Percentiles rank a stretch among this genome's conserved stretches.
Evolutionary conservation across 2,329 filamentous ascomycete genomes (phyloP).

Genomic region (Diaporthe longicolla): DNA sequence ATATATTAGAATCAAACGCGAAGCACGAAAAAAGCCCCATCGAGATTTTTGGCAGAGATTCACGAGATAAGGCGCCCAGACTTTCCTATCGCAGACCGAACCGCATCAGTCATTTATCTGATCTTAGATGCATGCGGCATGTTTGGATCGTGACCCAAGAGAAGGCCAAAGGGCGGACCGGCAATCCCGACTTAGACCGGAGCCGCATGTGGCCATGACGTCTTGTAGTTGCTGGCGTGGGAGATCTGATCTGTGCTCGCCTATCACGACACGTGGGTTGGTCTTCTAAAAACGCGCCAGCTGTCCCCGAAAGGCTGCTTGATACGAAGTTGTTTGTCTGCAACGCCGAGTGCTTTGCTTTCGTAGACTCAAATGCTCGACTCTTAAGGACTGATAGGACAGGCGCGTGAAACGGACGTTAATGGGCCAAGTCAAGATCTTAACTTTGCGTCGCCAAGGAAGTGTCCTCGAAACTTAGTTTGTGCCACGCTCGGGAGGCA

Average conservation of each 20-base stretch:
- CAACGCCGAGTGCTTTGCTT: slow-evolving; percentile 20
- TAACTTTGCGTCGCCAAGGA: slow-evolving; percentile 27
- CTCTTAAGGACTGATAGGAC: background rate
- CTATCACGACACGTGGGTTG: slow-evolving; percentile 7
- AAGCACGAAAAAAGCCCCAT: background rate
- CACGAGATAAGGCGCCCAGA: background rate
- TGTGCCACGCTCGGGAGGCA: background rate
- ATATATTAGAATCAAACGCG: background rate
- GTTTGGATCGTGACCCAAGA: background rate
- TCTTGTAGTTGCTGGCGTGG: slow-evolving; percentile 10
- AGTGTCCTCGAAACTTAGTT: slow-evolving; percentile 11
- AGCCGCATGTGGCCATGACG: slow-evolving; percentile 37
- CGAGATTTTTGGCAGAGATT: background rate
- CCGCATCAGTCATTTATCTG: background rate
- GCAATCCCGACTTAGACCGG: slow-evolving; percentile 34
- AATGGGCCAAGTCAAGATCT: slow-evolving; percentile 25
- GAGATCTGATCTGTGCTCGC: slow-evolving; percentile 22
- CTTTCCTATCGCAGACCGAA: background rate
- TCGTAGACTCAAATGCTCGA: background rate
- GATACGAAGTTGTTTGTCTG: slow-evolving; percentile 15
- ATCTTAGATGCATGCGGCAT: background rate
- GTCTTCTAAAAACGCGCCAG: background rate
- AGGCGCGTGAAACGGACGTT: background rate
- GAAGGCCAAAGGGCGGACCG: background rate
- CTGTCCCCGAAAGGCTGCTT: slow-evolving; percentile 1